Conservation (phyloP, 2,329 filamentous ascomycete genomes). For the Tolypocladium sp. region DNA sequence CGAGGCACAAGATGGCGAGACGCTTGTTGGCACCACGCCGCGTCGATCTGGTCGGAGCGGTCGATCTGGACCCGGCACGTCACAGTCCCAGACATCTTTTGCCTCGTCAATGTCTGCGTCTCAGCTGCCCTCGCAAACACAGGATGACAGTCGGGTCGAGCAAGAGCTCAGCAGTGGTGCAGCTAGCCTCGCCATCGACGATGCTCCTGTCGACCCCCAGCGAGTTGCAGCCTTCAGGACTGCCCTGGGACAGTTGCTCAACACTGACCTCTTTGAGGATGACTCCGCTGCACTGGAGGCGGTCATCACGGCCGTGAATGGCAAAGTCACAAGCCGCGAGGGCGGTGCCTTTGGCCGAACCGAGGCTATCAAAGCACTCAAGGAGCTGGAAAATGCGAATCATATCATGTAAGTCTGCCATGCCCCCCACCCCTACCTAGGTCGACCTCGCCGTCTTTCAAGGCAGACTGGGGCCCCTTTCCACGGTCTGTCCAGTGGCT, state of each 20-base stretch:
- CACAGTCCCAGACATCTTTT: constrained; percentile 50
- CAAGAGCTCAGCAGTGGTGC: constrained; percentile 33
- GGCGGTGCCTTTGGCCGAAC: constrained; percentile 55
- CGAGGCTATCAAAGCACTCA: constrained; percentile 71
- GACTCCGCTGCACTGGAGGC: constrained; percentile 70
- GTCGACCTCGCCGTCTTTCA: not conserved
- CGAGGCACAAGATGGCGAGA: constrained; percentile 34
- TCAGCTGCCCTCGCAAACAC: constrained; percentile 45
- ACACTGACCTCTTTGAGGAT: constrained; percentile 74
- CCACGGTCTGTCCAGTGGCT: constrained; percentile 4
- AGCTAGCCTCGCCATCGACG: constrained; percentile 31
- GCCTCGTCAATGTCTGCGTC: constrained; percentile 75
- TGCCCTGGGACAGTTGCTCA: constrained; percentile 74
- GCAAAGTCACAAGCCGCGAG: constrained; percentile 43
- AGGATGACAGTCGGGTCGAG: constrained; percentile 33
- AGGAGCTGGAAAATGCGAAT: constrained; percentile 72
- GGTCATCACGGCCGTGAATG: constrained; percentile 73
- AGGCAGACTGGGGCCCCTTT: too few relatives aligned
- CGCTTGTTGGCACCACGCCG: constrained; percentile 21
- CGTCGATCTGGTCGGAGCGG: constrained; percentile 29
- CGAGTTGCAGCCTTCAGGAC: constrained; percentile 70
- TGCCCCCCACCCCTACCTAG: too few relatives aligned
- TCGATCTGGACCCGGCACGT: constrained; percentile 26
- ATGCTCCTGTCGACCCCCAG: constrained; percentile 44
- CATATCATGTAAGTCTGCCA: constrained; percentile 76